Evolutionary conservation across 371 early-diverging fungal species (phyloP).

Genomic region (Coemansia sp.): DNA sequence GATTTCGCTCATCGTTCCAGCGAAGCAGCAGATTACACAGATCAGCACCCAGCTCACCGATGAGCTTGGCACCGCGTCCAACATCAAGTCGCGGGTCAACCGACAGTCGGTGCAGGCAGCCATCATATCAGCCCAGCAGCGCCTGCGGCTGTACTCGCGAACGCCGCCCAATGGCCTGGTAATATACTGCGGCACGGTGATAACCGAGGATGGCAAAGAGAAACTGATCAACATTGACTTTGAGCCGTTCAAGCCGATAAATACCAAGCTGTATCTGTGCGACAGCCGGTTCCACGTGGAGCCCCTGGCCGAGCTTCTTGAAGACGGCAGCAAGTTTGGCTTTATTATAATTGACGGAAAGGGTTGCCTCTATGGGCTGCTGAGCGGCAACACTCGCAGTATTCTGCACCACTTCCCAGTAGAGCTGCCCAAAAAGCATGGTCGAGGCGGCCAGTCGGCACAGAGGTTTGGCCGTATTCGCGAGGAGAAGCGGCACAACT

Average conservation of each 20-base stretch:
- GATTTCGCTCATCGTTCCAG: slow-evolving; percentile 96
- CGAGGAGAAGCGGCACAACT: slow-evolving; percentile 98
- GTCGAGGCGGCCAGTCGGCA: slow-evolving; percentile 99
- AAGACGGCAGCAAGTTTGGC: slow-evolving; percentile 95
- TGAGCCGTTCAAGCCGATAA: slow-evolving; percentile 98
- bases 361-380: slow-evolving; percentile 93
- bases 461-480: slow-evolving; percentile 98
- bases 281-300: slow-evolving; percentile 99
- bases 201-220: slow-evolving; percentile 98
- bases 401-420: slow-evolving; percentile 93
- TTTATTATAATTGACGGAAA: slow-evolving; percentile 99
- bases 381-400: slow-evolving; percentile 95
- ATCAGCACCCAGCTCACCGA: slow-evolving; percentile 93
- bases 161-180: slow-evolving; percentile 49
- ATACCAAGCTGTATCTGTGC: slow-evolving; percentile 98
- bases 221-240: slow-evolving; percentile 98
- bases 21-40: slow-evolving; percentile 91
- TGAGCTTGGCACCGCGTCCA: slow-evolving; percentile 99
- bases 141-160: slow-evolving; percentile 87
- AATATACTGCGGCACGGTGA: slow-evolving; percentile 91
- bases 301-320: slow-evolving; percentile 85
- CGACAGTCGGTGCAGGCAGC: slow-evolving; percentile 94
- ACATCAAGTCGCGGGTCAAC: slow-evolving; percentile 99
- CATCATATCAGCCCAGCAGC: slow-evolving; percentile 97
- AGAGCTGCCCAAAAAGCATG: slow-evolving; percentile 99